Base-by-base conservation (phyloP, 2,329 filamentous ascomycete genomes). In the Fusarium sp. region DNA sequence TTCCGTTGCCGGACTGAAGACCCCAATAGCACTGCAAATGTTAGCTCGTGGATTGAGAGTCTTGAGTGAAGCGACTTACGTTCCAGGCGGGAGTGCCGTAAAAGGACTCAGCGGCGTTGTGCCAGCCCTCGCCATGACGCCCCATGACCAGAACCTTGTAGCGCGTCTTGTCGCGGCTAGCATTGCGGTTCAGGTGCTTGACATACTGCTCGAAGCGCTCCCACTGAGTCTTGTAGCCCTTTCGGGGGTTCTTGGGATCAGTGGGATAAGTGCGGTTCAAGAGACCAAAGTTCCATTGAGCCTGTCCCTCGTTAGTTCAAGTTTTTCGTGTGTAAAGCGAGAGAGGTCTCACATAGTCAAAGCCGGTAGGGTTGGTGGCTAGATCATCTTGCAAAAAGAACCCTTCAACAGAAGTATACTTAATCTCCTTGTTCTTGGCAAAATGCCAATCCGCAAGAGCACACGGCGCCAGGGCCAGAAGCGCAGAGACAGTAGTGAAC, bases 51-150 rank as follows among this genome's bases (percentile, higher is more conserved):
- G 5, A 10, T 4, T 20, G 17, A 13, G 3, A n/a, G n/a, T n/a
- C n/a, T n/a, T n/a, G n/a, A n/a, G n/a, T n/a, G n/a, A n/a, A n/a
- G n/a, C n/a, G n/a, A n/a, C 88, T 75, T 80, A 89, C 89, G 79
- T 93, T 91, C 92, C 91, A 93, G 6, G 89, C 89, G 4, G 89
- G 87, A 0, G 91, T 93, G 53, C 91, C 91, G 74, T 92, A 93
- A 79, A 86, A 91, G 35, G 85, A 84, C 81, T 93, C 90, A 20
- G 91, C 91, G 12, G 85, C 86, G 72, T 90, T 91, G 72, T 90
- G 88, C 75, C 84, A 89, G 18, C 92, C 92, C 81, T 94, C 88
- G 28, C 92, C 92, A 78, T 94, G 92, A 44, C 92, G 89, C 7
- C 89, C 91, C 80, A 93, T 85, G 80, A 91, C 91, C 36, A 94